Base-by-base conservation (phyloP, 306 rosid species). In the Castanopsis chinensis region DNA sequence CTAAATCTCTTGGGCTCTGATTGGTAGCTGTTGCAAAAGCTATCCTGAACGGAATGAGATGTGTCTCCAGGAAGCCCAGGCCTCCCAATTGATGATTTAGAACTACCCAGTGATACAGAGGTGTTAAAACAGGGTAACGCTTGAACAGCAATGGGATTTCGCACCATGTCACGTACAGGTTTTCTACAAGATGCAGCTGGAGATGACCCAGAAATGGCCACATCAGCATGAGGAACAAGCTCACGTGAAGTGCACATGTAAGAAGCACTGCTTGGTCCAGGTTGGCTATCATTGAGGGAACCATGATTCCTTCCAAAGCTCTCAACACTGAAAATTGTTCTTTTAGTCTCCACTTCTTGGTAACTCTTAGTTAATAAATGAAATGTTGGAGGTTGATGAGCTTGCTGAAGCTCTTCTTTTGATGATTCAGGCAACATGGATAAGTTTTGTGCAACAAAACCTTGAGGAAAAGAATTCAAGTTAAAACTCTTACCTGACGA, bases 401-500 rank as follows among this genome's bases (percentile, higher is more conserved):
- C 71, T 86, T 74, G 82, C 69, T 77, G 76, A 56, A 54, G 68
- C 65, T 86, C 86, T 80, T 67, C 77, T 68, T 32, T 54, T 10
- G 72, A 71, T 23, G 78, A 71, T 43, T 65, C 67, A 35, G 70
- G 60, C 64, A 77, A 69, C 59, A 53, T 59, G 28, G 79, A 68
- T 49, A 35, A 63, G 28, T 72, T 79, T 61, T 79, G 79, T 1
- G 61, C 72, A 76, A 37, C 19, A 63, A 21, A 76, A 67, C 35
- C 54, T 80, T 8, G 78, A 76, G 79, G 76, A 17, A 72, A 67
- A 73, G 73, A 76, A 74, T 69, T 75, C 59, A 86, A 77, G 54
- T 58, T 70, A 69, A 76, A 60, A 49, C n/a, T 19, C 51, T 79
- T 68, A 76, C 84, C 90, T 87, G 86, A 68, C 83, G 77, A 80